phyloP scores from a whole-genome alignment of 176 grass and related monocot genomes.

The Chrysopogon serrulatus region DNA sequence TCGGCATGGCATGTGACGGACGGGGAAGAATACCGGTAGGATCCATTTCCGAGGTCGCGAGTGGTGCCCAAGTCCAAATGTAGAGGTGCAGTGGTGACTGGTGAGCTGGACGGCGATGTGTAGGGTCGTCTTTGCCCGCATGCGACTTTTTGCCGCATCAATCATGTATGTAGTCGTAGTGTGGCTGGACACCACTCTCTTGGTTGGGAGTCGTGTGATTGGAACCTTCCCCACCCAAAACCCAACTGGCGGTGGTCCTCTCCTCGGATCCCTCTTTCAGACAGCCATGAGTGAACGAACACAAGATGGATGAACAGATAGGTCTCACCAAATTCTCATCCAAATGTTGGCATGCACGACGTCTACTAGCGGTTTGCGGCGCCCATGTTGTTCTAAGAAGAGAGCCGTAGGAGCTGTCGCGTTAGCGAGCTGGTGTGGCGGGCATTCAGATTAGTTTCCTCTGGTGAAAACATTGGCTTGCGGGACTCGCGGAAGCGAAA shows the following conservation, averaged over 20 bases:
- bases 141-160: no score
- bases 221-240: constrained; percentile 6
- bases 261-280: background rate
- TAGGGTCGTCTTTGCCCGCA: background rate
- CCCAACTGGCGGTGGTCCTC: background rate
- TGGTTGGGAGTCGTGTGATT: background rate
- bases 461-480: background rate
- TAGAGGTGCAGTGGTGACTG: no score
- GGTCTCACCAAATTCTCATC: background rate
- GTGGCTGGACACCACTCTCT: background rate
- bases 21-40: background rate
- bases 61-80: background rate
- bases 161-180: background rate
- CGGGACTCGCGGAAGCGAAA: no score
- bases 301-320: background rate
- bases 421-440: background rate
- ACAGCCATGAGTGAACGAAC: background rate
- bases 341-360: background rate
- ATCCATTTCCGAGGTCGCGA: background rate
- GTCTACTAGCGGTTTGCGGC: background rate
- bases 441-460: no score
- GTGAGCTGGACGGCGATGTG: background rate
- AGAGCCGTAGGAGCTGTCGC: background rate
- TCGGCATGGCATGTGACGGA: background rate
- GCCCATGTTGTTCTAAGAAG: background rate